Evolutionary conservation across 2,329 filamentous ascomycete genomes (phyloP).

Genomic region (Xylariales sp.): DNA sequence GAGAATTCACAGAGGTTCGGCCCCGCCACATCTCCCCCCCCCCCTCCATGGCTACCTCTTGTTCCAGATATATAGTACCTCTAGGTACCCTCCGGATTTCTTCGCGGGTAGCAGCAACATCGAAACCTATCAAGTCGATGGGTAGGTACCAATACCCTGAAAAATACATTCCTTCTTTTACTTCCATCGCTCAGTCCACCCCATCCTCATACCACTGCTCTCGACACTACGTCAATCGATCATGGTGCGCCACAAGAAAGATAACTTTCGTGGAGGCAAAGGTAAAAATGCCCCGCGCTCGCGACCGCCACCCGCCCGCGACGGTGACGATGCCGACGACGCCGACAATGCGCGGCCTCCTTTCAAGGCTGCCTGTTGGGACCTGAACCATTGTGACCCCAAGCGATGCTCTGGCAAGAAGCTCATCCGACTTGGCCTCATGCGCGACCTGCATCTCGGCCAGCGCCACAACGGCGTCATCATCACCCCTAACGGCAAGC

Average conservation of each 20-base stretch:
- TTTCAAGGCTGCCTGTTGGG: constrained; percentile 98
- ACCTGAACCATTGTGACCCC: constrained; percentile 96
- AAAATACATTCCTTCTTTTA: no score
- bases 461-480: constrained; percentile 93
- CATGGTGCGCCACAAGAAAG: constrained; percentile 98
- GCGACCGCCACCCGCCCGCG: constrained; percentile 52
- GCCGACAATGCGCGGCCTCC: constrained; percentile 57
- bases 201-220: neutral
- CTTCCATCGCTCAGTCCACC: neutral
- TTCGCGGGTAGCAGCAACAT: no score
- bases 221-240: neutral
- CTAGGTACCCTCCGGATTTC: no score
- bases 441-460: constrained; percentile 91
- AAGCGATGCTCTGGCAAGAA: constrained; percentile 97
- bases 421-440: constrained; percentile 89
- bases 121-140: no score
- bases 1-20: no score
- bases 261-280: constrained; percentile 80
- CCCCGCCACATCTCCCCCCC: no score
- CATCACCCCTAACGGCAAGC: constrained; percentile 94
- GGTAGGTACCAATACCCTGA: no score
- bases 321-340: constrained; percentile 54
- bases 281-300: constrained; percentile 75
- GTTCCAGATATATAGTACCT: no score
- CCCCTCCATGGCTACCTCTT: no score